Percentiles rank a stretch among this genome's conserved stretches.
These are phyloP conservation scores for Breynia disticha DNA, from an alignment of 441 rosid genomes.

Conservation along the genomic window DNA sequence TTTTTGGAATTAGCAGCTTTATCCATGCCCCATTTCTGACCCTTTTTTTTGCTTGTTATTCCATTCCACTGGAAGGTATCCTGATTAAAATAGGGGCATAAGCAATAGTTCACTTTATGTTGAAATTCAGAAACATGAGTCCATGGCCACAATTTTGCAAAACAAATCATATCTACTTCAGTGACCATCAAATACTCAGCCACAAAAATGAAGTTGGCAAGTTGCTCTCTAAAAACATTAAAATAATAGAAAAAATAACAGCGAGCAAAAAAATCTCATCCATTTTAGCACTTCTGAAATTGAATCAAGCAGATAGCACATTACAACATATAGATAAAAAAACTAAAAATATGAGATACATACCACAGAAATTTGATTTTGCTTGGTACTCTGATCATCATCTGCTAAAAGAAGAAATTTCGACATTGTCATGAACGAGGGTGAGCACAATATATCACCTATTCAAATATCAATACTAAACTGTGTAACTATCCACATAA, in stretches of 20 bases:
- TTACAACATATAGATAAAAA: too few species aligned
- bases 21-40: conserved; percentile 91
- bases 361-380: conserved; percentile 48
- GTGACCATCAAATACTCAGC: too few species aligned
- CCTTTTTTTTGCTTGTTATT: conserved; percentile 74
- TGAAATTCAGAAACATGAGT: too few species aligned
- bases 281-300: not conserved
- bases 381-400: conserved; percentile 31
- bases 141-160: too few species aligned
- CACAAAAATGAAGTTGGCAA: too few species aligned
- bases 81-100: conserved; percentile 21
- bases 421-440: conserved; percentile 10
- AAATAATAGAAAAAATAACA: too few species aligned
- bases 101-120: conserved; percentile 9
- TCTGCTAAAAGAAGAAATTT: conserved; percentile 31
- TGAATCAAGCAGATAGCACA: not conserved
- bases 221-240: too few species aligned
- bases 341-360: conserved; percentile 6
- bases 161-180: too few species aligned
- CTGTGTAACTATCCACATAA: not conserved
- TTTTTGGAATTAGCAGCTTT: conserved; percentile 36
- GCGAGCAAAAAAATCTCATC: too few species aligned
- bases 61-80: conserved; percentile 74
- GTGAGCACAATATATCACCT: conserved; percentile 4
- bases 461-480: too few species aligned